These are phyloP conservation scores for Syzygium aromaticum DNA, from an alignment of 345 rosid species.

Conservation along the genomic window DNA sequence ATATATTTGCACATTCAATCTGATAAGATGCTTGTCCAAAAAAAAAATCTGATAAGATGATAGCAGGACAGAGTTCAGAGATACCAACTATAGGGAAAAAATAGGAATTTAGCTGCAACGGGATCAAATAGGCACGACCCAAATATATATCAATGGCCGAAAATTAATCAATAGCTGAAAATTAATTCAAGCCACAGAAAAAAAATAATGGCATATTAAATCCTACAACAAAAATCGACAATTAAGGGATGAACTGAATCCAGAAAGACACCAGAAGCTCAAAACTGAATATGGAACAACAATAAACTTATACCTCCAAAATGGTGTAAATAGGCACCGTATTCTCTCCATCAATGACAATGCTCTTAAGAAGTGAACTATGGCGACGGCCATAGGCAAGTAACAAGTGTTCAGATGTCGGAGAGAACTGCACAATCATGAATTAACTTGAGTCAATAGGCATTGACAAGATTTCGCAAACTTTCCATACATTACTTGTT, in stretches of 20 bases:
- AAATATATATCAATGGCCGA: not conserved
- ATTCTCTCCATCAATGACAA: constrained; percentile 79
- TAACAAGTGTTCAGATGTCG: constrained; percentile 88
- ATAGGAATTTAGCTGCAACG: not conserved
- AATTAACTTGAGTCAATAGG: not conserved
- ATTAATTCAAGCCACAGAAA: not conserved
- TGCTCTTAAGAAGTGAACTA: constrained; percentile 78
- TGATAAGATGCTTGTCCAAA: not conserved
- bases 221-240: not conserved
- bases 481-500: not conserved
- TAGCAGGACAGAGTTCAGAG: not conserved
- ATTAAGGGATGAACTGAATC: not conserved
- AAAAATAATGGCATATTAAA: not conserved
- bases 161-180: not conserved
- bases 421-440: constrained; percentile 76
- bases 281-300: not conserved
- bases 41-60: not conserved
- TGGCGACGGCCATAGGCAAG: constrained; percentile 98
- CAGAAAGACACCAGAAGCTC: not conserved
- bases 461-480: not conserved
- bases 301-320: constrained; percentile 55
- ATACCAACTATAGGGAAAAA: not conserved
- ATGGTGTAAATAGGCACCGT: constrained; percentile 82
- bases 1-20: not conserved
- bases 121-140: not conserved